These are phyloP conservation scores for Phytophthora cryptogea DNA, from an alignment of 352 stramenopile species.

Conservation along the genomic window DNA sequence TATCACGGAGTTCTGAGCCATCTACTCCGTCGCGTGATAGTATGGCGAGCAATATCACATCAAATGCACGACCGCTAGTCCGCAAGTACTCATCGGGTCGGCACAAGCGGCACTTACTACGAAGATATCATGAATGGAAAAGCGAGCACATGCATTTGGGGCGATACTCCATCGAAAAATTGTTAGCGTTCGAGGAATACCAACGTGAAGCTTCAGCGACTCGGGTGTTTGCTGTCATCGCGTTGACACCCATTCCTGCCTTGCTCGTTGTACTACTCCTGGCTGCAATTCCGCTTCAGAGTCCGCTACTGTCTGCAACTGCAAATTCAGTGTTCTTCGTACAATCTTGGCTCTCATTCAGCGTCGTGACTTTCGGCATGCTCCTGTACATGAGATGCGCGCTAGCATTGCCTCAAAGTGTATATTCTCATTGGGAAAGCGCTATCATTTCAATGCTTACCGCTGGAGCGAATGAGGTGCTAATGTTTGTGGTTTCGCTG, in stretches of 20 bases:
- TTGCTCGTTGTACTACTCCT: constrained; percentile 3
- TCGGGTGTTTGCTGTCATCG: constrained; percentile 19
- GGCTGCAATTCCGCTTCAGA: constrained; percentile 13
- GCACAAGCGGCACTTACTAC: too few relatives aligned
- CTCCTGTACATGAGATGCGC: constrained; percentile 17
- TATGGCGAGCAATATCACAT: too few relatives aligned
- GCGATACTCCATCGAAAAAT: constrained; percentile 41
- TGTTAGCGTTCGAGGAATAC: constrained; percentile 29
- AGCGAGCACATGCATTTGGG: constrained; percentile 35
- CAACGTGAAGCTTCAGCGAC: background rate
- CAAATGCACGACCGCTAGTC: too few relatives aligned
- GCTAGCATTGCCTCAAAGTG: constrained; percentile 8
- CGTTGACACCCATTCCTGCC: constrained; percentile 8
- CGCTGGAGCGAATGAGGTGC: constrained; percentile 6
- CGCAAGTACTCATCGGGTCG: too few relatives aligned
- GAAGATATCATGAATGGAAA: constrained; percentile 26
- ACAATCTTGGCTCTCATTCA: constrained; percentile 17
- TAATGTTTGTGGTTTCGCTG: constrained; percentile 14
- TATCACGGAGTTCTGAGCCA: too few relatives aligned
- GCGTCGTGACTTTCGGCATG: constrained; percentile 9
- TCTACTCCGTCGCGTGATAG: too few relatives aligned
- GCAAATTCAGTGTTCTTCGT: constrained; percentile 5
- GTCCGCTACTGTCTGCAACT: background rate
- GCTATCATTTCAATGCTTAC: constrained; percentile 15
- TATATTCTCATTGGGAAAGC: constrained; percentile 14